Evolutionary conservation across 2,329 filamentous ascomycete species (phyloP).

Genomic region (Trichophyton verrucosum): DNA sequence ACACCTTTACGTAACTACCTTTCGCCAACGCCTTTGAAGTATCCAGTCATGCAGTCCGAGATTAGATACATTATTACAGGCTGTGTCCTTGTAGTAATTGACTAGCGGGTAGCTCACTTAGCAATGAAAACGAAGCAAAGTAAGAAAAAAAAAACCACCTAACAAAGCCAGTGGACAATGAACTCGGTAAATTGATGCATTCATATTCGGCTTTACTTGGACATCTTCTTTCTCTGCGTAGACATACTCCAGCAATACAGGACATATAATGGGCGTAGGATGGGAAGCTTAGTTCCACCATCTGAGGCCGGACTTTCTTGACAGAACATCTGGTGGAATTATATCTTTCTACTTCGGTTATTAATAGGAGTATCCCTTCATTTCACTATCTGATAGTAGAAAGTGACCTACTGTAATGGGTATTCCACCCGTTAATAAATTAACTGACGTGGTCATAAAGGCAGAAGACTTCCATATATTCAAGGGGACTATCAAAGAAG

Average conservation of each 20-base stretch:
- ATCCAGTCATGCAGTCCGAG: background rate
- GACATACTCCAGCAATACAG: background rate
- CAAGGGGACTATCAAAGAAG: background rate
- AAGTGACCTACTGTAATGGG: background rate
- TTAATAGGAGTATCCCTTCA: background rate
- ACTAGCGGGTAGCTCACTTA: background rate
- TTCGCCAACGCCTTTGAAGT: background rate
- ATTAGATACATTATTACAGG: background rate
- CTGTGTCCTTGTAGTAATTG: background rate
- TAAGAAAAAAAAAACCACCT: background rate
- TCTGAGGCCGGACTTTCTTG: background rate
- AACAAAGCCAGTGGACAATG: background rate
- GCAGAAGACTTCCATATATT: background rate
- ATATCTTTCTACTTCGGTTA: background rate
- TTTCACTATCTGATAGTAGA: background rate
- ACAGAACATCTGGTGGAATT: background rate
- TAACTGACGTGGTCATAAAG: background rate
- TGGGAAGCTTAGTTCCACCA: background rate
- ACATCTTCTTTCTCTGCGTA: background rate
- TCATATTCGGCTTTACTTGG: background rate
- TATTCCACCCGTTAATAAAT: background rate
- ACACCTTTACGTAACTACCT: background rate
- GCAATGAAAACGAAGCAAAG: background rate
- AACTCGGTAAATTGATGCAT: background rate
- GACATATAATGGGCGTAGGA: background rate